Evolutionary conservation across 176 grass and related monocot species (phyloP).

Genomic region (Aegilops tauschii): DNA sequence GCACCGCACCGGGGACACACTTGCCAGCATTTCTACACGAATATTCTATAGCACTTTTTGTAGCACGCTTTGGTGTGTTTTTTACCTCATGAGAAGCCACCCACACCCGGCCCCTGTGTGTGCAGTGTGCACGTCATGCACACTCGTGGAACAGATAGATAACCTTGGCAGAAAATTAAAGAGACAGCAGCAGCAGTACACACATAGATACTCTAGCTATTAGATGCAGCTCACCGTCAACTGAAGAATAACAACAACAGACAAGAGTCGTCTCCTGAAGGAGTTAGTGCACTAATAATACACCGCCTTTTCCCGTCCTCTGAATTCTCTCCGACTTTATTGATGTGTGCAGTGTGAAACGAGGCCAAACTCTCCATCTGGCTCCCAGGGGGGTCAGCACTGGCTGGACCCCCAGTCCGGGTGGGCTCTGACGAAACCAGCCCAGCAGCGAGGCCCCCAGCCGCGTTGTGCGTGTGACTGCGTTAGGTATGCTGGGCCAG

Average conservation of each 20-base stretch:
- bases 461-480: neutral
- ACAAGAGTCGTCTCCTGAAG: neutral
- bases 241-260: neutral
- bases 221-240: neutral
- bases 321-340: neutral
- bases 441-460: neutral
- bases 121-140: neutral
- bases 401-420: conserved; percentile 8
- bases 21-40: neutral
- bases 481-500: conserved; percentile 36
- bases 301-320: neutral
- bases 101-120: neutral
- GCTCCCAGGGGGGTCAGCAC: neutral
- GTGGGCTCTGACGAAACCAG: conserved; percentile 38
- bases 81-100: neutral
- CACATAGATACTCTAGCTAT: too few species aligned
- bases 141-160: neutral
- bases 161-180: neutral
- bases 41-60: neutral
- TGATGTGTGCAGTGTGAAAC: conserved; percentile 23
- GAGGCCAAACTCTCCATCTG: neutral
- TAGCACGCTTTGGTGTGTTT: neutral
- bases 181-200: too few species aligned
- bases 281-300: neutral
- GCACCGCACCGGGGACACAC: neutral